These are phyloP conservation scores for Pseudonectria foliicola DNA, from an alignment of 2,329 filamentous ascomycete genomes.

Conservation along the genomic window DNA sequence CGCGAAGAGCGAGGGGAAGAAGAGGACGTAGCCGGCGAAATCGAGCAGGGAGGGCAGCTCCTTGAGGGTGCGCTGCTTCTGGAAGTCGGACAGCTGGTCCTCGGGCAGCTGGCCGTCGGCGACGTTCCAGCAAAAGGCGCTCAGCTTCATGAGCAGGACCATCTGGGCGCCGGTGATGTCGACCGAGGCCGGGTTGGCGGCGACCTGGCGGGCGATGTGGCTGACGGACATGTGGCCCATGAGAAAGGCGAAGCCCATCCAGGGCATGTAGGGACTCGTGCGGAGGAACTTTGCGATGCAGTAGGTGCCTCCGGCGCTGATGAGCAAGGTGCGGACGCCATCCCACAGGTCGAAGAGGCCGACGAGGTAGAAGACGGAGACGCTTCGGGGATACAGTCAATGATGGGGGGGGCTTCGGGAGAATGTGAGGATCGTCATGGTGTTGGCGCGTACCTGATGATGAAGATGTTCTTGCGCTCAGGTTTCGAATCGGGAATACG, in stretches of 20 bases:
- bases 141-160: constrained; percentile 97
- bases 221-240: constrained; percentile 94
- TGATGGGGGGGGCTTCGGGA: background rate
- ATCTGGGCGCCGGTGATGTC: constrained; percentile 97
- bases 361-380: constrained; percentile 83
- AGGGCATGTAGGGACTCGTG: constrained; percentile 86
- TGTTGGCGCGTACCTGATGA: constrained; percentile 53
- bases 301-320: constrained; percentile 76
- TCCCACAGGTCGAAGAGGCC: constrained; percentile 90
- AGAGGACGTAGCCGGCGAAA: constrained; percentile 84
- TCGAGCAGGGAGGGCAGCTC: constrained; percentile 71
- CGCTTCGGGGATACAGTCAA: constrained; percentile 36
- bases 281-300: constrained; percentile 75
- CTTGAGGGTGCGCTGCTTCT: constrained; percentile 72
- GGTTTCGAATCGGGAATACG: constrained; percentile 80
- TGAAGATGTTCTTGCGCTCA: constrained; percentile 81
- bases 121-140: constrained; percentile 95
- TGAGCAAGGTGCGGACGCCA: constrained; percentile 70
- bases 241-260: constrained; percentile 86
- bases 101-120: constrained; percentile 81
- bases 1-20: constrained; percentile 85
- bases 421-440: background rate
- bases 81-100: constrained; percentile 74
- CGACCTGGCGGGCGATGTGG: constrained; percentile 75
- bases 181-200: constrained; percentile 56